Evolutionary conservation across 495 filamentous ascomycete genomes (phyloP), one percentile per base, ranked within the genome.

Genomic region (Aspergillus steynii): DNA sequence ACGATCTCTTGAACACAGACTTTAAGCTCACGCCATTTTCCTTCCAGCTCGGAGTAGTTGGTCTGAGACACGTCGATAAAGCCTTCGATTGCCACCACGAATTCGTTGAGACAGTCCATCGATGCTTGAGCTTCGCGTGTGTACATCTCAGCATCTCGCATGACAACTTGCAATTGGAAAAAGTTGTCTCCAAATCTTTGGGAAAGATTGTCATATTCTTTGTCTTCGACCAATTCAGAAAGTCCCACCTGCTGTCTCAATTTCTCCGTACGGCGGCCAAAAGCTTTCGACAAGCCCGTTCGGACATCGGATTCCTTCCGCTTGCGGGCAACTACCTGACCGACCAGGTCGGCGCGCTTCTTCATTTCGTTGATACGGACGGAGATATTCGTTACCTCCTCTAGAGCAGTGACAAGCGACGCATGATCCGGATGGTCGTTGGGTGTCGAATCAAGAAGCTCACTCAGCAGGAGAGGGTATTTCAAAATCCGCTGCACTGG

Each of bases 341-440:
- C 91, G 29, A 98, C 88, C 58, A 96, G 83, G 63, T 97, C 91
- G 28, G 90, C 91, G 12, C 94, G 90, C 71, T 91, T 93, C 74
- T 97, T 97, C 63, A 91, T 82, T 61, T 93, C 91, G 76, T 98
- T 96, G 68, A 99, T 97, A 28, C 93, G 88, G 32, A 88, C 82
- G 45, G 90, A 88, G 49, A 93, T 85, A 12, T 83, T 84, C 26
- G 86, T 88, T 55, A 95, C 81, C 53, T 85, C 82, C 34, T 82
- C 77, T 12, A 83, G 74, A 4, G 92, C 90, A 42, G 75, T 74
- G 51, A 86, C 74, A 37, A 98, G 81, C 45, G 85, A 75, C 9
- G 80, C 77, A 52, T 84, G 85, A 71, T 99, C 95, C 0, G 94
- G 92, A 67, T 99, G 95, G 55, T 90, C 86, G 9, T 74, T 73